Evolutionary conservation across 768 basidiomycete species (phyloP), one percentile per base, ranked within the genome.

Genomic region (Tricholoma flavovirens): DNA sequence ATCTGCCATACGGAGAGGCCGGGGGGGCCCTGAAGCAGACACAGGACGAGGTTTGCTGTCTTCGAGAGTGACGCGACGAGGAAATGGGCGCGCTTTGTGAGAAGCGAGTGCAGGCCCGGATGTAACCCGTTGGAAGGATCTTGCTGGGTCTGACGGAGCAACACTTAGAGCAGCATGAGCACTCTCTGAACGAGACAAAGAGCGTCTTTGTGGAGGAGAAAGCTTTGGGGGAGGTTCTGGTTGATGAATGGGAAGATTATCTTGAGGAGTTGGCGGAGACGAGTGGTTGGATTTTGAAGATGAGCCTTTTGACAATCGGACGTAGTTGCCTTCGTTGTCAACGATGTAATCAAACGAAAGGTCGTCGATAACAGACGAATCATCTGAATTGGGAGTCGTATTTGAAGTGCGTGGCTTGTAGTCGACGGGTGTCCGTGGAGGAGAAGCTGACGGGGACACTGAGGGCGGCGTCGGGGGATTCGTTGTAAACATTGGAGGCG

Each of bases 131-230:
- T 83, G 80, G 63, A 90, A 84, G 43, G 63, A 29, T 38, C 64
- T 36, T 14, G 61, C 58, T 53, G 59, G 24, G 63, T 63, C 62
- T 64, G 63, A 60, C 54, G 72, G 57, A 64, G 66, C 59, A 4
- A 43, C 21, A 11, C 30, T 49, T n/a, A 78, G 73, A 7, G 75
- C 66, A n/a, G 81, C 70, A 60, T 80, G 79, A 29, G 81, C 77
- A 63, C 81, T 86, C 65, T 89, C 87, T 38, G 87, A 86, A 45
- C 83, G 83, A 4, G 86, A 80, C 26, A 89, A 75, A 0, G 73
- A 66, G 54, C 82, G 77, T 50, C 73, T 64, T 29, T 78, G 76
- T 54, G 79, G 73, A 4, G 75, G 71, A 2, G 68, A 66, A 35
- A 67, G 67, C 51, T 69, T 66, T 58, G 65, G 64, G 38, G 75